These are phyloP conservation scores for Plectosphaerella sp. DNA, from an alignment of 2,329 filamentous ascomycete genomes.

Conservation along the genomic window DNA sequence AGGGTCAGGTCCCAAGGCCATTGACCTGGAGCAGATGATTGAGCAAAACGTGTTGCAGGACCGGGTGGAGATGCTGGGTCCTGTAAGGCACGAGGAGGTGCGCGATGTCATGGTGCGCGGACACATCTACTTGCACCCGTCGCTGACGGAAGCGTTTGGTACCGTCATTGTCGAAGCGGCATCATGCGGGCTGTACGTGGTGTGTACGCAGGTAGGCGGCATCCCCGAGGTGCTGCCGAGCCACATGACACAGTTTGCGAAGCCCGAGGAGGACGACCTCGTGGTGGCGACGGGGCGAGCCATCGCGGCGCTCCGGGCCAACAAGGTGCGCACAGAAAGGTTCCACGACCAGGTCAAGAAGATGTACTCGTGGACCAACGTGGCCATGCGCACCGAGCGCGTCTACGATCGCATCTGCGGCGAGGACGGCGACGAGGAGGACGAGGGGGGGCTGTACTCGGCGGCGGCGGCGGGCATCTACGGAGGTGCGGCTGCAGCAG, in stretches of 20 bases:
- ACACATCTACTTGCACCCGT: constrained; percentile 94
- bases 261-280: constrained; percentile 92
- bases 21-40: constrained; percentile 97
- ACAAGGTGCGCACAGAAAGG: constrained; percentile 82
- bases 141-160: constrained; percentile 92
- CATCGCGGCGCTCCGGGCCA: constrained; percentile 79
- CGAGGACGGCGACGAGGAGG: constrained; percentile 78
- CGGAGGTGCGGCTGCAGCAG: constrained; percentile 57
- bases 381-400: constrained; percentile 86
- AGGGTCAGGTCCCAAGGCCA: constrained; percentile 92
- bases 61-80: constrained; percentile 85
- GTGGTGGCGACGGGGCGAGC: constrained; percentile 86
- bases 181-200: constrained; percentile 91
- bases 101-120: constrained; percentile 96
- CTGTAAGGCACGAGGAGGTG: constrained; percentile 92
- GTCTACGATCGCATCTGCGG: constrained; percentile 94
- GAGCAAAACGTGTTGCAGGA: constrained; percentile 93
- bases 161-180: constrained; percentile 98
- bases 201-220: constrained; percentile 92
- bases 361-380: constrained; percentile 99
- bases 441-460: constrained; percentile 47
- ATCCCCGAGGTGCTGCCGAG: constrained; percentile 93
- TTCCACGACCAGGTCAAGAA: constrained; percentile 97
- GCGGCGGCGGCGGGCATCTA: constrained; percentile 29
- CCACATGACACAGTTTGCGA: constrained; percentile 97